Conservation (phyloP, 345 rosid species). For the Lagerstroemia speciosa region DNA sequence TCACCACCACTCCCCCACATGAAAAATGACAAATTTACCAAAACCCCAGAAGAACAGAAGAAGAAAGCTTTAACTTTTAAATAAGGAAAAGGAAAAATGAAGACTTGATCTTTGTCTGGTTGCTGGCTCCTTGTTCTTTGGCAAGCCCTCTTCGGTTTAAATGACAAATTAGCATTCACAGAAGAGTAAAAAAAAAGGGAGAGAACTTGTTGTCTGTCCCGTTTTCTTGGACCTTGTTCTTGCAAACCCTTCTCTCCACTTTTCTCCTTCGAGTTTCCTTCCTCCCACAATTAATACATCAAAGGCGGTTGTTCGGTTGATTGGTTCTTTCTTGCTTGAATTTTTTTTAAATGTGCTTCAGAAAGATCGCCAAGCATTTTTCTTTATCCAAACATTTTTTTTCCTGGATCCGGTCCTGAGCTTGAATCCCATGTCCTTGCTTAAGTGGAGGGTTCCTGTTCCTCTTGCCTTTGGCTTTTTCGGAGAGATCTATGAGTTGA, state of each 20-base stretch:
- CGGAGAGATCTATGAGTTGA: neutral
- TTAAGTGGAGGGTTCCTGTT: neutral
- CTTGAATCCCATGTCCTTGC: neutral
- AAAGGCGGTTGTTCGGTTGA: neutral
- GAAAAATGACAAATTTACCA: neutral
- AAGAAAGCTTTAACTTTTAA: neutral
- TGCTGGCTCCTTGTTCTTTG: neutral
- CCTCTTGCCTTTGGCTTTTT: neutral
- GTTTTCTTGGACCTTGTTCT: neutral
- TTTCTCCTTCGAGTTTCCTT: neutral
- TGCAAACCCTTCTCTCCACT: neutral
- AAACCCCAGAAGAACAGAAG: neutral
- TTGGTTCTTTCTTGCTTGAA: neutral
- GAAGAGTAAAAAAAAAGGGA: neutral
- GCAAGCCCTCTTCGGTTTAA: neutral
- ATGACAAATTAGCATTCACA: neutral
- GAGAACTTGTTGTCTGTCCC: neutral
- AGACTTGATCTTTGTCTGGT: neutral
- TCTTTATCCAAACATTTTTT: neutral
- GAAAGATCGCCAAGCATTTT: neutral
- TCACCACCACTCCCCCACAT: neutral
- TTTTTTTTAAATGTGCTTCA: neutral
- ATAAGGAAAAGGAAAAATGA: neutral
- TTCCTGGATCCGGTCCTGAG: neutral
- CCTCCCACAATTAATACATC: neutral